phyloP scores from a whole-genome alignment of 2,329 filamentous ascomycete genomes.

The Trichoderma aggressivum region DNA sequence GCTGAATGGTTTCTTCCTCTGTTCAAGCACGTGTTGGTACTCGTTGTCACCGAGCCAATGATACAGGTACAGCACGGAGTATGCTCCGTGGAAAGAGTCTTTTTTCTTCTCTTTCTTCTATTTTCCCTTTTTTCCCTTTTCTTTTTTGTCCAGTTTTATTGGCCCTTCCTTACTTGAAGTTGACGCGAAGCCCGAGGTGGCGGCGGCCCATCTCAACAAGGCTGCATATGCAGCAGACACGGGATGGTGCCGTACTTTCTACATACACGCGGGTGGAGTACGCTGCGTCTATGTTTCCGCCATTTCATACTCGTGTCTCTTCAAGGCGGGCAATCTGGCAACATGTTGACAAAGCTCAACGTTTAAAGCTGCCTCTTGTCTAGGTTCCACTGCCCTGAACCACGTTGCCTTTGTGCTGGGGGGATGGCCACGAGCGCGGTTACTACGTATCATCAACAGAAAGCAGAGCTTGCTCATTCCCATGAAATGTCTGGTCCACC shows the following conservation, averaged over 20 bases:
- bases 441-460: background rate
- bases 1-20: background rate
- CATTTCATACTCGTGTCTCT: background rate
- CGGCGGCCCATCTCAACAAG: background rate
- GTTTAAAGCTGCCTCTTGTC: background rate
- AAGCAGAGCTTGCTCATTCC: background rate
- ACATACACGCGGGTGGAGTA: background rate
- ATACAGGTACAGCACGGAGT: background rate
- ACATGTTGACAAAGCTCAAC: background rate
- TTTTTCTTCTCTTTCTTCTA: background rate
- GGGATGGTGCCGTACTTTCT: background rate
- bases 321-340: background rate
- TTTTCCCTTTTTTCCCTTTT: background rate
- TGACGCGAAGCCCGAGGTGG: background rate
- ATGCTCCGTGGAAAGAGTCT: background rate
- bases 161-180: too few relatives aligned
- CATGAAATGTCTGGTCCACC: background rate
- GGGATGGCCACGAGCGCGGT: background rate
- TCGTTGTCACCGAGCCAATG: background rate
- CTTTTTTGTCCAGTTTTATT: background rate
- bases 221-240: slow-evolving; percentile 11
- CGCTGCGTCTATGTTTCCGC: background rate
- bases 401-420: background rate
- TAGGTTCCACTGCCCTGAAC: background rate
- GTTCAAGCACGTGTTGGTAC: background rate